Base-by-base conservation (phyloP, 345 rosid species). In the Salix caprea region DNA sequence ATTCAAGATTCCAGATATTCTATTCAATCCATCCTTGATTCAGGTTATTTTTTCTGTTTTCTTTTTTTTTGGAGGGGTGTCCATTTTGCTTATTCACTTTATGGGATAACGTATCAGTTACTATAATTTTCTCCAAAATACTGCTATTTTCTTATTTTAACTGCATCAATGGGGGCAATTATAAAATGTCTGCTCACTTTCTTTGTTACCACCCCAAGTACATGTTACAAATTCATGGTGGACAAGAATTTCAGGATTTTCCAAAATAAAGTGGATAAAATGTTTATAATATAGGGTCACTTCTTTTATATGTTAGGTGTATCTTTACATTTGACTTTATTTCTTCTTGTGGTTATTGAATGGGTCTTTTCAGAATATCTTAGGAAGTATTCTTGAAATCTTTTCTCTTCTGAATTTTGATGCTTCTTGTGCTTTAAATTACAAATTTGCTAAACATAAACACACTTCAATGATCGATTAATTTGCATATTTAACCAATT, bases 1-100 rank as follows among this genome's bases (percentile, higher is more conserved):
- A 88, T 96, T 96, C 84, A 94, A 96, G 88, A 89, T 87, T 79
- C 99, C 99, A 73, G 99, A 96, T 90, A 80, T 96, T 83, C 81
- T 96, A 83, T 94, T 96, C 87, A 92, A 92, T 88, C 97, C 99
- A 70, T 75, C 92, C 65, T 81, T 93, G 79, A 88, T 83, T 79
- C 97, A 90, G 97, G 99, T 94, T 42, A n/a, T n/a, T n/a, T 34
- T 6, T 5, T 68, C 3, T 28, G 0, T 23, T 37, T 50, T 13
- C 2, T 5, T 54, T 54, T 54, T 5, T 56, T 56, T 56, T 1
- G 44, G 14, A 13, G 32, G 50, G 18, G 23, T 68, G 46, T 12
- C 70, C 44, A 10, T 34, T 34, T 34, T 36, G 4, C 21, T 16
- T 36, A 19, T 46, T 64, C 24, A 48, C 24, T 3, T 26, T 21